Evolutionary conservation across 2,329 filamentous ascomycete species (phyloP).

Genomic region (Allantophomopsis lycopodina): DNA sequence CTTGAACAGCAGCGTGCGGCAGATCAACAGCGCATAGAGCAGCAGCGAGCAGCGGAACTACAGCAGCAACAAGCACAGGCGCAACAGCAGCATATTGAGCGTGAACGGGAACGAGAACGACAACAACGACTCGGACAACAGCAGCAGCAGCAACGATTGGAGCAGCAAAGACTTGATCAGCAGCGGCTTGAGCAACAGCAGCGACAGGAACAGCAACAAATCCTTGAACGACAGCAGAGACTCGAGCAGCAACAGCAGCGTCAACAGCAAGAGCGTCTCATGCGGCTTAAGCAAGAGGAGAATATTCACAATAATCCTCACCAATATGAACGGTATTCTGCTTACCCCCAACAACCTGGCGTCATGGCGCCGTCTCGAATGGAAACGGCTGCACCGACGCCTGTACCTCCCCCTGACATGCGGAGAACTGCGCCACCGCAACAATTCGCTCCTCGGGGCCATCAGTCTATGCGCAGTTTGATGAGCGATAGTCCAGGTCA

Average conservation of each 20-base stretch:
- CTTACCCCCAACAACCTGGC: conserved; percentile 8
- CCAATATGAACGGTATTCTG: conserved; percentile 17
- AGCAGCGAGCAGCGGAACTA: conserved; percentile 5
- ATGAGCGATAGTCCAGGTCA: conserved; percentile 10
- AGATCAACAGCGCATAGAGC: conserved; percentile 4
- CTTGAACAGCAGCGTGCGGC: conserved; percentile 5
- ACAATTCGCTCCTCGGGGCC: conserved; percentile 13
- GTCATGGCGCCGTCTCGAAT: conserved; percentile 10
- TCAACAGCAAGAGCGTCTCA: not conserved
- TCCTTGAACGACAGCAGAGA: conserved; percentile 2
- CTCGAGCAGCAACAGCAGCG: conserved; percentile 7
- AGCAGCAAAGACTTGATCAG: not conserved
- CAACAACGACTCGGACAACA: not conserved
- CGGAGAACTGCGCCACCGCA: conserved; percentile 11
- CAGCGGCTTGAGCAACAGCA: conserved; percentile 2
- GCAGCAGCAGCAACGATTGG: not conserved
- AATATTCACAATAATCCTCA: conserved; percentile 18
- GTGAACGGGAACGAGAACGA: too few species aligned
- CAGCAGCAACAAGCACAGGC: conserved; percentile 6
- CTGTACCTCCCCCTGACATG: conserved; percentile 6
- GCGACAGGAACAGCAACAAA: conserved; percentile 2
- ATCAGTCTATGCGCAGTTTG: conserved; percentile 10
- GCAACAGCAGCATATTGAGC: conserved; percentile 4
- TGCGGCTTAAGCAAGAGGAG: conserved; percentile 14
- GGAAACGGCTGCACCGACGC: conserved; percentile 4